A percentile compares a stretch with the other conserved stretches of the same genome.
phyloP scores from a whole-genome alignment of 768 basidiomycete genomes.

The Leccinum subtestaceum region DNA sequence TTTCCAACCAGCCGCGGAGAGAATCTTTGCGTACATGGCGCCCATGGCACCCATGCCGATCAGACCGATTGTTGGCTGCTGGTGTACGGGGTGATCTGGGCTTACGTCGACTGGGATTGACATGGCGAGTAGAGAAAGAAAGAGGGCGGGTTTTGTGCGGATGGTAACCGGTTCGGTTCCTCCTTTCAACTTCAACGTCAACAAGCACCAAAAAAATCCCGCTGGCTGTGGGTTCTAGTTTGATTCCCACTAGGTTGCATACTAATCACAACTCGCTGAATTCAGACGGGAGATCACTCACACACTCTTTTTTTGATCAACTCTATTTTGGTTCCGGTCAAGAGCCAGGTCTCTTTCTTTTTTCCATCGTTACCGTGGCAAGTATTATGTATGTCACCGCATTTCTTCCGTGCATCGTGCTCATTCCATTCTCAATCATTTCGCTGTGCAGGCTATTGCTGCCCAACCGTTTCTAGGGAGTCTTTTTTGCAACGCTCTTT shows the following conservation, averaged over 20 bases:
- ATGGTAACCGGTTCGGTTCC: neutral
- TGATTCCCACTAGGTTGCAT: too few relatives aligned
- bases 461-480: slow-evolving; percentile 15
- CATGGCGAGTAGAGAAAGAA: slow-evolving; percentile 11
- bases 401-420: neutral
- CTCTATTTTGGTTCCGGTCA: slow-evolving; percentile 21
- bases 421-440: slow-evolving; percentile 2
- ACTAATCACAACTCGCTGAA: neutral
- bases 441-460: slow-evolving; percentile 16
- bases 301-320: slow-evolving; percentile 15
- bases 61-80: slow-evolving; percentile 80
- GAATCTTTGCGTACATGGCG: slow-evolving; percentile 80
- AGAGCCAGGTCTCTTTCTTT: neutral
- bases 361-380: slow-evolving; percentile 1
- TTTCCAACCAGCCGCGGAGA: slow-evolving; percentile 81
- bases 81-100: slow-evolving; percentile 36
- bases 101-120: slow-evolving; percentile 23
- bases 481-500: neutral
- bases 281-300: slow-evolving; percentile 10
- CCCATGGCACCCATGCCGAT: slow-evolving; percentile 99
- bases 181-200: neutral
- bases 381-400: slow-evolving; percentile 22
- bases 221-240: neutral
- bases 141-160: neutral
- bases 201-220: neutral